Conservation (phyloP, 352 stramenopile genomes). For the Elongisporangium prolatum region DNA sequence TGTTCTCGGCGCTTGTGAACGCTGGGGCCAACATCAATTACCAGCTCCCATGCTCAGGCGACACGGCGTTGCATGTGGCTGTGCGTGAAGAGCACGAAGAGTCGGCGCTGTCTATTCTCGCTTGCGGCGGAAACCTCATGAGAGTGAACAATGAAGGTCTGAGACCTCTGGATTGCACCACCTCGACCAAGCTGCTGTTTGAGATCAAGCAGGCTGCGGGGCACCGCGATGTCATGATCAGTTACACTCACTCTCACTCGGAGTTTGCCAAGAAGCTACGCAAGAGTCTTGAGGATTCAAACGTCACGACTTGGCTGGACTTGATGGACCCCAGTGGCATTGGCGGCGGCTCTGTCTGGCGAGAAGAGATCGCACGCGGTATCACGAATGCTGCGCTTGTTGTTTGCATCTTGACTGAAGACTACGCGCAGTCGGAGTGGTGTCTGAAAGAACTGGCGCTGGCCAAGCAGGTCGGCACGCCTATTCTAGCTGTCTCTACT, state of each 20-base stretch:
- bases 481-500: conserved; percentile 69
- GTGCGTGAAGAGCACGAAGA: conserved; percentile 59
- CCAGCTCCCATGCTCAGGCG: conserved; percentile 44
- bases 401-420: conserved; percentile 72
- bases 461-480: conserved; percentile 75
- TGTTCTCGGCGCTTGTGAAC: conserved; percentile 48
- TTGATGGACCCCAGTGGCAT: conserved; percentile 85
- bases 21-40: conserved; percentile 76
- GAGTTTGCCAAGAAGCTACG: conserved; percentile 82
- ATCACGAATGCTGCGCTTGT: conserved; percentile 77
- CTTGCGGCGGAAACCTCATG: conserved; percentile 68
- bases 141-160: conserved; percentile 65
- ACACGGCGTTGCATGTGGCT: conserved; percentile 74
- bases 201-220: conserved; percentile 78
- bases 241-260: conserved; percentile 80
- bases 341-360: conserved; percentile 73
- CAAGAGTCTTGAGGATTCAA: conserved; percentile 57
- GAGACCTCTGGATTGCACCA: conserved; percentile 73
- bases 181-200: conserved; percentile 70
- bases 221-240: conserved; percentile 84
- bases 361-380: conserved; percentile 73
- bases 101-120: conserved; percentile 63
- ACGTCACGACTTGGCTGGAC: conserved; percentile 84
- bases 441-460: conserved; percentile 81
- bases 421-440: conserved; percentile 78